Evolutionary conservation across 495 filamentous ascomycete genomes (phyloP).

Genomic region (Aspergillus haitiensis): DNA sequence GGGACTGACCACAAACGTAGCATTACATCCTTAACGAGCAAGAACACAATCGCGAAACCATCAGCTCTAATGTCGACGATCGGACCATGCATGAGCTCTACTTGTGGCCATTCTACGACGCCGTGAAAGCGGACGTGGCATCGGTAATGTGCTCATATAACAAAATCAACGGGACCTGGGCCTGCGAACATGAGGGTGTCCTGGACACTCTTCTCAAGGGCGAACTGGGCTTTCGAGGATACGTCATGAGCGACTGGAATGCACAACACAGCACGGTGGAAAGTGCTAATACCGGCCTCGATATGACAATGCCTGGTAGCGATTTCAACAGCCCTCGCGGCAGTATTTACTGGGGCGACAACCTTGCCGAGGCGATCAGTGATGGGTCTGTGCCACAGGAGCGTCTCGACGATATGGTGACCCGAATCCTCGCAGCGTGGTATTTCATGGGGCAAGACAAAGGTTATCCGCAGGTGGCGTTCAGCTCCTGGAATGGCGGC

Average conservation of each 20-base stretch:
- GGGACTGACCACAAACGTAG: slow-evolving; percentile 56
- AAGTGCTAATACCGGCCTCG: slow-evolving; percentile 56
- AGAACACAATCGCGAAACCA: slow-evolving; percentile 66
- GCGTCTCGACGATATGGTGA: slow-evolving; percentile 56
- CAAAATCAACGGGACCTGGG: slow-evolving; percentile 63
- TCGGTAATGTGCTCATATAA: slow-evolving; percentile 73
- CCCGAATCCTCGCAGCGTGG: slow-evolving; percentile 55
- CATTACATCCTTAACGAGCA: slow-evolving; percentile 46
- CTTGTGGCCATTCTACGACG: slow-evolving; percentile 72
- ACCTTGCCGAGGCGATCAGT: slow-evolving; percentile 46
- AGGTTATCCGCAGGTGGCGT: slow-evolving; percentile 40
- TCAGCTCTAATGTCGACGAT: slow-evolving; percentile 61
- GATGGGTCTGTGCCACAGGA: slow-evolving; percentile 42
- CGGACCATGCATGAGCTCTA: slow-evolving; percentile 79
- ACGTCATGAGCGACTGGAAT: slow-evolving; percentile 65
- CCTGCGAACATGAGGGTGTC: slow-evolving; percentile 61
- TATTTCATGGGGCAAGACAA: slow-evolving; percentile 54
- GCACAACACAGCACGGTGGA: slow-evolving; percentile 57
- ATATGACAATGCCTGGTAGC: slow-evolving; percentile 62
- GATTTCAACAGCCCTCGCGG: slow-evolving; percentile 50
- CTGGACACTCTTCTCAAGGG: slow-evolving; percentile 64
- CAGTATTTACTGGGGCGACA: slow-evolving; percentile 26
- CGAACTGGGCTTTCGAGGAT: slow-evolving; percentile 67
- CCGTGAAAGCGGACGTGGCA: slow-evolving; percentile 59
- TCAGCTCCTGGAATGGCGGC: slow-evolving; percentile 13